These are phyloP conservation scores for Magnaporthiopsis rhizophila DNA, from an alignment of 2,329 filamentous ascomycete species.

Conservation along the genomic window DNA sequence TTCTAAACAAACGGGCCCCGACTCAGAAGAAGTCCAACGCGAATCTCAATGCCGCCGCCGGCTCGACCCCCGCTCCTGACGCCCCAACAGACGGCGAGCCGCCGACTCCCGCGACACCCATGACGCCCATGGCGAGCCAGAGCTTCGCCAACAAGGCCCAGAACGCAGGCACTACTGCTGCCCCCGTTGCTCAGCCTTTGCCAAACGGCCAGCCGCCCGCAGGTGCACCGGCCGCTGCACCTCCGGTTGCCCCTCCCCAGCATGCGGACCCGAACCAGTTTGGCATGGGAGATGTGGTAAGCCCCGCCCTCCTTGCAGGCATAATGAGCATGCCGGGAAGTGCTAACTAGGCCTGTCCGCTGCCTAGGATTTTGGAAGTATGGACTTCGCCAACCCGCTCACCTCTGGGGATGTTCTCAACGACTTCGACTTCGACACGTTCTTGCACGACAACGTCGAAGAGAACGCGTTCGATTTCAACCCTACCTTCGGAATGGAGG, in stretches of 20 bases:
- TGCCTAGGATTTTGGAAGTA: constrained; percentile 32
- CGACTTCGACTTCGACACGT: constrained; percentile 63
- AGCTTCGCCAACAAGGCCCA: constrained; percentile 42
- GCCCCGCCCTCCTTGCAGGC: constrained; percentile 14
- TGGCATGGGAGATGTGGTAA: constrained; percentile 40
- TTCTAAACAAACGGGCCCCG: constrained; percentile 32
- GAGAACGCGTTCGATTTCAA: constrained; percentile 47
- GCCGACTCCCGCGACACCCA: constrained; percentile 55
- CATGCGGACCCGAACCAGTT: constrained; percentile 42
- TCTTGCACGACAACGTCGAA: constrained; percentile 49
- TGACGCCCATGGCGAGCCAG: constrained; percentile 47
- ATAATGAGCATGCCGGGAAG: neutral
- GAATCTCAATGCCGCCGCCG: constrained; percentile 35
- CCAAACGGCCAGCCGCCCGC: constrained; percentile 37
- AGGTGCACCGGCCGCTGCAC: constrained; percentile 32
- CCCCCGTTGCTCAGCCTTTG: constrained; percentile 20
- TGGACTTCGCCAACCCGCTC: constrained; percentile 50
- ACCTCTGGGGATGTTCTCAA: constrained; percentile 50
- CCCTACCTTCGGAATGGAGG: constrained; percentile 45
- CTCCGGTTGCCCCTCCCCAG: constrained; percentile 35
- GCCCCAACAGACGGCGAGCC: constrained; percentile 47
- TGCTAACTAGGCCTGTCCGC: constrained; percentile 11
- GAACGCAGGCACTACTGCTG: constrained; percentile 25
- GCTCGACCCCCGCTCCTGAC: constrained; percentile 51
- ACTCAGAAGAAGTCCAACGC: constrained; percentile 57